Evolutionary conservation across 768 basidiomycete genomes (phyloP).

Genomic region (Dendrothele bispora): DNA sequence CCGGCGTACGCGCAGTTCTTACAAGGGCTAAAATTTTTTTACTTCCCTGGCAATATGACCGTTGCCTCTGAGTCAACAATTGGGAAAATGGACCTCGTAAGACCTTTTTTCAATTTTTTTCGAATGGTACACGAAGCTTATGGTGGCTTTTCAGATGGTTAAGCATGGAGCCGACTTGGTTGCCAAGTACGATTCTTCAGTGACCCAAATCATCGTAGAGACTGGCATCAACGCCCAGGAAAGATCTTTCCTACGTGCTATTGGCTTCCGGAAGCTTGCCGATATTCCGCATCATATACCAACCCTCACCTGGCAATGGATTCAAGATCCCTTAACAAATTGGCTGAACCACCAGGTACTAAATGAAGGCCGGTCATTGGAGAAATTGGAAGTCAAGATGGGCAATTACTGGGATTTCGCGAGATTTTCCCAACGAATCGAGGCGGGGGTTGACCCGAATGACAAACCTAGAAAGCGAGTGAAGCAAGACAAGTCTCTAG

Average conservation of each 20-base stretch:
- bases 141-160: conserved; percentile 52
- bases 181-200: conserved; percentile 52
- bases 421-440: conserved; percentile 46
- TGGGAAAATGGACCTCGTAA: too few species aligned
- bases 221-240: conserved; percentile 20
- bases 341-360: conserved; percentile 16
- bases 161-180: conserved; percentile 62
- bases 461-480: conserved; percentile 9
- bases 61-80: too few species aligned
- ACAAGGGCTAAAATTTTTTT: not conserved
- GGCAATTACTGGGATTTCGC: conserved; percentile 45
- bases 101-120: too few species aligned
- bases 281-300: conserved; percentile 25
- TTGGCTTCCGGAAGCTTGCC: conserved; percentile 21
- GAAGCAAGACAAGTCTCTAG: conserved; percentile 19
- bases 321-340: conserved; percentile 3
- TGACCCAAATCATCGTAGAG: conserved; percentile 62
- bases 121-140: too few species aligned
- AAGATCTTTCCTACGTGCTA: conserved; percentile 31
- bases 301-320: conserved; percentile 10
- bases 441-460: conserved; percentile 36
- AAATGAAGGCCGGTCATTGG: conserved; percentile 1
- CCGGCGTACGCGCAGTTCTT: too few species aligned
- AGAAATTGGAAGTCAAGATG: conserved; percentile 17
- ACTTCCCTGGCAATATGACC: too few species aligned